A percentile compares a stretch with the other conserved stretches of the same genome.
phyloP scores from a whole-genome alignment of 495 filamentous ascomycete genomes.

The Tuber melanosporum region DNA sequence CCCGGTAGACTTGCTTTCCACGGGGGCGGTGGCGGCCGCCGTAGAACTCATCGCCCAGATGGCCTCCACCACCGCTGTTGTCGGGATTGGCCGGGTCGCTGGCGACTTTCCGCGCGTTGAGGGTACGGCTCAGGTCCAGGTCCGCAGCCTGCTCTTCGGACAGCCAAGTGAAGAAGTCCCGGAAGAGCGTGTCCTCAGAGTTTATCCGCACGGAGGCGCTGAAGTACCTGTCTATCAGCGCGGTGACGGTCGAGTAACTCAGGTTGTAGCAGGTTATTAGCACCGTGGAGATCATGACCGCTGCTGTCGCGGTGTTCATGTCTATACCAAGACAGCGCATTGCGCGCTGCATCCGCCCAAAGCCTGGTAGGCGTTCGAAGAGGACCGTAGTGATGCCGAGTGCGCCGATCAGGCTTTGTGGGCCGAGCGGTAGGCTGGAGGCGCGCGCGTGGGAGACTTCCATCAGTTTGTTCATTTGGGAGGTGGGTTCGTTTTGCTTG shows the following conservation, averaged over 20 bases:
- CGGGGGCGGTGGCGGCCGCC: background rate
- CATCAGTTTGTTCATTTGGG: background rate
- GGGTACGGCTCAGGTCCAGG: constrained; percentile 11
- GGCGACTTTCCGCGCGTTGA: constrained; percentile 16
- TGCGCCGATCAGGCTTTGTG: constrained; percentile 16
- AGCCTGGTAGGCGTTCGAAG: constrained; percentile 29
- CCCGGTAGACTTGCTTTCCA: constrained; percentile 9
- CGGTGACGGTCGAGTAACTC: constrained; percentile 12
- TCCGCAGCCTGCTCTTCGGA: constrained; percentile 15
- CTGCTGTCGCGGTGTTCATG: constrained; percentile 15
- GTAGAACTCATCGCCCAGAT: background rate
- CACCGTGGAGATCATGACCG: constrained; percentile 20
- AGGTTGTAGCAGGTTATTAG: constrained; percentile 19
- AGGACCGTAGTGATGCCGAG: constrained; percentile 23
- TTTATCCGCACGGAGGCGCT: constrained; percentile 26
- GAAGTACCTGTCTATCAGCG: constrained; percentile 27
- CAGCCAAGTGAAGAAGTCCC: constrained; percentile 24
- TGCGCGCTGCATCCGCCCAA: constrained; percentile 9
- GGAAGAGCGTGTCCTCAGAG: constrained; percentile 30
- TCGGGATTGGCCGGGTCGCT: background rate
- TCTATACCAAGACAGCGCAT: constrained; percentile 18
- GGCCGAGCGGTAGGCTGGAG: constrained; percentile 9
- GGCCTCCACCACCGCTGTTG: background rate
- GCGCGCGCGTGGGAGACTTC: background rate
- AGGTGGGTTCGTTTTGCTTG: background rate